Base-by-base conservation (phyloP, 2,329 filamentous ascomycete genomes). In the Colletotrichum incanum region DNA sequence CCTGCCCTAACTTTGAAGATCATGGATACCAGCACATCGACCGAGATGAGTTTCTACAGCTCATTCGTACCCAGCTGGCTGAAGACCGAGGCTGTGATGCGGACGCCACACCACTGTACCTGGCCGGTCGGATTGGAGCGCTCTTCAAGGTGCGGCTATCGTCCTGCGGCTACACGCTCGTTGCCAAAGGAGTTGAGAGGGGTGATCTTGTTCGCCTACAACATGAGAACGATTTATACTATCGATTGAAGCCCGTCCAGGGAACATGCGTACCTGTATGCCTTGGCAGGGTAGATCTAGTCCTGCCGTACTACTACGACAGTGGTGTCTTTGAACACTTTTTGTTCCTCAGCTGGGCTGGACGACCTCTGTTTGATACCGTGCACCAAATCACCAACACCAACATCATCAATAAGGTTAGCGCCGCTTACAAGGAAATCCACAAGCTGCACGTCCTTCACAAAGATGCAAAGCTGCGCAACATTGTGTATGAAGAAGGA, bases 121-220 rank as follows among this genome's bases (percentile, higher is more conserved):
- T 78, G 6, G 76, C 74, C 8, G 78, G 80, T 1, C 49, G 77
- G 9, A 37, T 76, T 20, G 79, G 81, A 1, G 75, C 78, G 14
- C 77, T 84, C 59, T 84, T 83, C 73, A 84, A 84, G 74, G 47
- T 85, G 7, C 71, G 79, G 9, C 74, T 84, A 1, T 77, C 78
- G 2, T 77, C 77, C 1, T 65, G 80, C 43, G 78, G 81, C 54
- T 85, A 85, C 59, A 83, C 75, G 4, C 20, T 84, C 26, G 77
- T 84, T 2, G 81, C 81, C 18, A 85, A 85, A 74, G 82, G 80
- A 5, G 76, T 84, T 18, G 77, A 84, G 74, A 47, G 28, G 0
- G 12, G 63, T 6, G 60, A 81, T 59, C 37, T 68, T 1, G 26
- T 3, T 6, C 61, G 63, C 39, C 73, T 84, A 3, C 74, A 66